Evolutionary conservation across 2,329 filamentous ascomycete species (phyloP), one percentile per base, ranked within the genome.

Genomic region (Fusarium sp.): DNA sequence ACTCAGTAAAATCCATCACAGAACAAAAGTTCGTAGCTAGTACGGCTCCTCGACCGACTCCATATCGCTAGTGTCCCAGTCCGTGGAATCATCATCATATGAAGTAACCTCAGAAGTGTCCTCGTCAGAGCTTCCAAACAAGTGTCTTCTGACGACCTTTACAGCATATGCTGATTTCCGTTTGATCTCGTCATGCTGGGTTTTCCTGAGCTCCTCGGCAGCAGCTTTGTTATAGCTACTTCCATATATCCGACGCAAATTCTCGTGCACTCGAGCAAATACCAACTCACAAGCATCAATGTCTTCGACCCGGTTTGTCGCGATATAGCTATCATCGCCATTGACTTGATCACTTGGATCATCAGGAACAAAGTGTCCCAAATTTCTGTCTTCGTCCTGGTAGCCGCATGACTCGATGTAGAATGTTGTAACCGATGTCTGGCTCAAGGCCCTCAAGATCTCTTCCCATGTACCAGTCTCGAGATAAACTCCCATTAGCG

Each of bases 391-490:
- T 2, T 42, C 54, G 21, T 29, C 31, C 21, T 39, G n/a, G 5
- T 57, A 55, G 9, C 28, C 37, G n/a, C 55, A 57, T 8, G 37
- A 35, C 23, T 56, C 55, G 12, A 57, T 24, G 16, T 56, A 35
- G 24, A 57, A 35, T 4, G 6, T 11, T 5, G 49, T 43, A 1
- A 57, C 28, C 1, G 16, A 12, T 0, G 55, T 42, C 39, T 56
- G 8, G 29, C 48, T 57, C 2, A 57, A 0, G 1, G 24, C 28
- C 3, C 12, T 29, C 6, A 58, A 24, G 0, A 28, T n/a, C 0
- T 58, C 29, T 6, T 37, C 13, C 55, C 55, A 58, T 3, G 49
- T 58, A n/a, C 38, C 55, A 9, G 55, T 28, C 10, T 23, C n/a
- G 23, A 58, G 49, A 3, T 24, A 37, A 8, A 58, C 29, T 2